These are phyloP conservation scores for Mortierella sp. DNA, from an alignment of 371 early-diverging fungal genomes.

Conservation along the genomic window DNA sequence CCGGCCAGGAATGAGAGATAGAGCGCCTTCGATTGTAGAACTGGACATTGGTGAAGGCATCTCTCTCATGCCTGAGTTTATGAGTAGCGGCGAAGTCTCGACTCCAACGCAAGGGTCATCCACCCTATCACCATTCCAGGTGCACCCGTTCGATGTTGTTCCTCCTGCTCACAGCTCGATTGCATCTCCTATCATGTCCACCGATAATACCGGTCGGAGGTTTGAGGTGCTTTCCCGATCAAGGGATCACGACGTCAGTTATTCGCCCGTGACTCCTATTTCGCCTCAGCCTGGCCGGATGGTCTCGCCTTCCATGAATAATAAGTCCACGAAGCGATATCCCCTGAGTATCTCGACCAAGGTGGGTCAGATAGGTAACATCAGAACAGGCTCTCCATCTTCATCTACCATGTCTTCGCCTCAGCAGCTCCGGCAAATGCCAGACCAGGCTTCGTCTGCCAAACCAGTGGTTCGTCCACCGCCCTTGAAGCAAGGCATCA, in stretches of 20 bases:
- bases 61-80: too few species aligned
- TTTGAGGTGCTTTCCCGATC: conserved; percentile 41
- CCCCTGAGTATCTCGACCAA: too few species aligned
- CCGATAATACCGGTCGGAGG: not conserved
- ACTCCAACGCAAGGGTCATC: too few species aligned
- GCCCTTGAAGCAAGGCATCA: conserved; percentile 20
- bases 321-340: too few species aligned
- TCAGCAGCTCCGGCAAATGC: conserved; percentile 2
- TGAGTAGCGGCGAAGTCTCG: too few species aligned
- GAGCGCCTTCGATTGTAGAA: too few species aligned
- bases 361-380: not conserved
- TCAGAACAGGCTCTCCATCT: conserved; percentile 7
- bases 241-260: conserved; percentile 23
- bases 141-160: too few species aligned
- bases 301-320: conserved; percentile 21
- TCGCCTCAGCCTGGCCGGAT: conserved; percentile 39
- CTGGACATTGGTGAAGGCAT: too few species aligned
- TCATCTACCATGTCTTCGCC: conserved; percentile 10
- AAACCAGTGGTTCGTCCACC: not conserved
- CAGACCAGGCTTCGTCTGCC: conserved; percentile 4
- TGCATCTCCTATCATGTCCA: too few species aligned
- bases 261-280: conserved; percentile 4
- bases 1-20: too few species aligned
- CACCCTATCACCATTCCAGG: too few species aligned
- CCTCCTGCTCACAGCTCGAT: too few species aligned